phyloP scores from a whole-genome alignment of 192 early-diverging fungal genomes.

The Gigaspora rosea region DNA sequence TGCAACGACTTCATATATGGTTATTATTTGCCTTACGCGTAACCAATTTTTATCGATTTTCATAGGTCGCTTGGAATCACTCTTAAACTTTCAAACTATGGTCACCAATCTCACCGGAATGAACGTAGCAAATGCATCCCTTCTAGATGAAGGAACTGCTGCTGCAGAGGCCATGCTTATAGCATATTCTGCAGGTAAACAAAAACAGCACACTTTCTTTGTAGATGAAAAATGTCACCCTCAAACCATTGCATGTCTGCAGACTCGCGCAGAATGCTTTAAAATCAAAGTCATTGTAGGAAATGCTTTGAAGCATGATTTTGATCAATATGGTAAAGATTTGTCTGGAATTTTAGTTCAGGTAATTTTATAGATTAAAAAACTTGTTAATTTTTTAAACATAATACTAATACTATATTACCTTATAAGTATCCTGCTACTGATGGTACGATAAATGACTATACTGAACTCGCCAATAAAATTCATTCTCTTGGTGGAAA shows the following conservation, averaged over 20 bases:
- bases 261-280: constrained; percentile 94
- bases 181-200: constrained; percentile 71
- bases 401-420: constrained; percentile 16
- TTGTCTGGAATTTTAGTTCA: constrained; percentile 90
- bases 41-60: background rate
- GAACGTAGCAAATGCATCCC: constrained; percentile 94
- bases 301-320: constrained; percentile 78
- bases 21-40: background rate
- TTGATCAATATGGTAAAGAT: constrained; percentile 70
- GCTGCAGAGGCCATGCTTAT: constrained; percentile 98
- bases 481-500: constrained; percentile 82
- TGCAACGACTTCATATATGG: background rate
- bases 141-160: constrained; percentile 98
- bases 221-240: constrained; percentile 92
- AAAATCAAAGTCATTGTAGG: constrained; percentile 89
- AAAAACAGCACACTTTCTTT: constrained; percentile 87
- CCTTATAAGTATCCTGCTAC: constrained; percentile 86
- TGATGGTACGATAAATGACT: constrained; percentile 83
- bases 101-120: constrained; percentile 95
- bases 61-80: constrained; percentile 84
- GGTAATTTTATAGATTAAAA: constrained; percentile 53
- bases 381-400: constrained; percentile 23
- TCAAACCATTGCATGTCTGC: constrained; percentile 92
- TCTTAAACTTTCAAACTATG: constrained; percentile 98
- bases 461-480: constrained; percentile 72